These are phyloP conservation scores for Eucalyptus grandis DNA, from an alignment of 345 rosid genomes.

Conservation along the genomic window DNA sequence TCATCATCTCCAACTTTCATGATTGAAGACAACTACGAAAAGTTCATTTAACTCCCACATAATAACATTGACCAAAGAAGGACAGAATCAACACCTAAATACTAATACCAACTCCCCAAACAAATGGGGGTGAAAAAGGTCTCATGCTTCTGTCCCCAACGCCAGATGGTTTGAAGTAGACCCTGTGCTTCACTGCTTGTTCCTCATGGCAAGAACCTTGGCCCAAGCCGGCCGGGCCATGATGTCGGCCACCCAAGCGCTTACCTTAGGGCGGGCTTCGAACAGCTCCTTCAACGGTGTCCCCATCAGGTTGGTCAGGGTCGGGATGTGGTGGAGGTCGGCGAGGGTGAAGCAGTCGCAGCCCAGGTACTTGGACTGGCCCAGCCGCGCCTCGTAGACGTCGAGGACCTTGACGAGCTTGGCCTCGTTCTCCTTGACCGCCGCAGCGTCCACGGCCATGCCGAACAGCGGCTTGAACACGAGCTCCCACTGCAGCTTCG, in stretches of 20 bases:
- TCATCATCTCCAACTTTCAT: background rate
- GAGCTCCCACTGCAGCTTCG: conserved; percentile 54
- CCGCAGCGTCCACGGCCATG: conserved; percentile 30
- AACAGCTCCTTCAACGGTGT: conserved; percentile 17
- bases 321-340: conserved; percentile 10
- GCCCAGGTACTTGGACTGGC: conserved; percentile 9
- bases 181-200: background rate
- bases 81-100: background rate
- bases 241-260: conserved; percentile 4
- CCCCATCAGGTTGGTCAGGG: background rate
- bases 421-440: conserved; percentile 38
- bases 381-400: conserved; percentile 2
- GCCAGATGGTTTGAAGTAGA: background rate
- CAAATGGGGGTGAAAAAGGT: conserved; percentile 25
- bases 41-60: background rate
- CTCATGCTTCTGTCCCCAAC: conserved; percentile 44
- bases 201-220: conserved; percentile 38
- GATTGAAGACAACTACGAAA: background rate
- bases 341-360: conserved; percentile 6
- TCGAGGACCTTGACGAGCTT: conserved; percentile 18
- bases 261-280: conserved; percentile 10
- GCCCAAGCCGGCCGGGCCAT: conserved; percentile 19
- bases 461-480: conserved; percentile 34
- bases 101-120: background rate
- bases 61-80: background rate